Evolutionary conservation across 805 yeast genomes (phyloP), one percentile per base, ranked within the genome.

Genomic region (Candida taoyuanica): DNA sequence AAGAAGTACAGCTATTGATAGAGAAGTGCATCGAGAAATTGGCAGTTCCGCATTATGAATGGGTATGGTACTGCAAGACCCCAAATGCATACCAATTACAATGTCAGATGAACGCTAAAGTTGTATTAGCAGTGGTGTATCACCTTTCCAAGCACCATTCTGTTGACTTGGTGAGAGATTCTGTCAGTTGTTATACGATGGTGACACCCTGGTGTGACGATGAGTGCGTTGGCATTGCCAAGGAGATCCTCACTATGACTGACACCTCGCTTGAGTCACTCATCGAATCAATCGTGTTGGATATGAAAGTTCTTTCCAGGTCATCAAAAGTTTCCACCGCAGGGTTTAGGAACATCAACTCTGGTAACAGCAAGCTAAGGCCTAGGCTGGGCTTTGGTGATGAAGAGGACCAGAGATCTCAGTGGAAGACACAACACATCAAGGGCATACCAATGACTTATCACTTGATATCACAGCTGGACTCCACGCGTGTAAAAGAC

Each of bases 161-260:
- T 18, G 7, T 5, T 6, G 12, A 6, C 8, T 5, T 5, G 18
- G 17, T 28, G 17, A 14, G 15, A 16, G 15, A 7, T 17, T 17
- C 13, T 2, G 15, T 44, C 5, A 39, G 47, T 3, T 21, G 29
- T 7, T 52, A 31, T 28, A 33, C 29, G 11, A 34, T 42, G 27
- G 39, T 20, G 1, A 20, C 47, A 0, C 58, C 58, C 2, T 53
- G 58, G 58, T 43, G 47, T 26, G 53, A 50, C 25, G 13, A 18
- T 3, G 25, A 9, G 5, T 33, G 43, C 8, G 20, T n/a, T 1
- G 7, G 13, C 1, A 17, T 43, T 21, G 33, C 44, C 5, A 17
- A 11, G 2, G 8, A 29, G 2, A 30, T 51, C 5, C 6, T 43
- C 11, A n/a, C n/a, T n/a, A n/a, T n/a, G n/a, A n/a, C n/a, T n/a